Conservation (phyloP, 129 eudicot species). For the Apium graveolens region DNA sequence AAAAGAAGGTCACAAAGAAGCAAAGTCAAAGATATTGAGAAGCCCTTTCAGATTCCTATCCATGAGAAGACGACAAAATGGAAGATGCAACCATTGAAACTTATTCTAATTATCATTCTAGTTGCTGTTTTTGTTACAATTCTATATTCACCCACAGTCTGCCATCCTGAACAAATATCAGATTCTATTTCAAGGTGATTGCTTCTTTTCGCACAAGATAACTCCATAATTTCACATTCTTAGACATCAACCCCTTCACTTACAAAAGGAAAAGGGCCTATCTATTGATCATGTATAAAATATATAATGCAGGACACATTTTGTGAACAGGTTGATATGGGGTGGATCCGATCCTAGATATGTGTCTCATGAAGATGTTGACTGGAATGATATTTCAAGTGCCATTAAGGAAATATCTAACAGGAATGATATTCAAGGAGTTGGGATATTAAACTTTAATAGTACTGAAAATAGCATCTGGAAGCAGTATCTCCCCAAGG, state of each 20-base stretch:
- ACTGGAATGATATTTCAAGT: conserved; percentile 35
- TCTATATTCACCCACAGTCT: conserved; percentile 23
- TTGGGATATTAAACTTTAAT: conserved; percentile 47
- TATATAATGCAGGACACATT: conserved; percentile 38
- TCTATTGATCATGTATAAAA: conserved; percentile 13
- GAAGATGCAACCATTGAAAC: conserved; percentile 24
- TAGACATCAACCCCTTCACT: conserved; percentile 1
- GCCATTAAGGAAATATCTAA: conserved; percentile 13
- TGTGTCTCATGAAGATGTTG: conserved; percentile 22
- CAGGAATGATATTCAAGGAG: conserved; percentile 18
- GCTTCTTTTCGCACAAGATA: not conserved
- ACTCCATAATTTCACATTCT: not conserved
- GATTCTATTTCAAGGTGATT: conserved; percentile 25
- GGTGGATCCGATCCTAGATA: conserved; percentile 38
- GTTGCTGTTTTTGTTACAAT: conserved; percentile 14
- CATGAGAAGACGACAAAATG: conserved; percentile 25
- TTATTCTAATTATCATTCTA: conserved; percentile 21
- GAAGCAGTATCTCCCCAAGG: conserved; percentile 25
- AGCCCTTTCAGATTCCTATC: conserved; percentile 15
- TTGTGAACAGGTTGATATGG: conserved; percentile 45
- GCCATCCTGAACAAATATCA: conserved; percentile 20
- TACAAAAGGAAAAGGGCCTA: not conserved
- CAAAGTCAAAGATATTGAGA: conserved; percentile 30
- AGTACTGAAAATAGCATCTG: conserved; percentile 24
- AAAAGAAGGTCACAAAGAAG: conserved; percentile 38